phyloP scores from a whole-genome alignment of 2,329 filamentous ascomycete species.

The Davidsoniella virescens region DNA sequence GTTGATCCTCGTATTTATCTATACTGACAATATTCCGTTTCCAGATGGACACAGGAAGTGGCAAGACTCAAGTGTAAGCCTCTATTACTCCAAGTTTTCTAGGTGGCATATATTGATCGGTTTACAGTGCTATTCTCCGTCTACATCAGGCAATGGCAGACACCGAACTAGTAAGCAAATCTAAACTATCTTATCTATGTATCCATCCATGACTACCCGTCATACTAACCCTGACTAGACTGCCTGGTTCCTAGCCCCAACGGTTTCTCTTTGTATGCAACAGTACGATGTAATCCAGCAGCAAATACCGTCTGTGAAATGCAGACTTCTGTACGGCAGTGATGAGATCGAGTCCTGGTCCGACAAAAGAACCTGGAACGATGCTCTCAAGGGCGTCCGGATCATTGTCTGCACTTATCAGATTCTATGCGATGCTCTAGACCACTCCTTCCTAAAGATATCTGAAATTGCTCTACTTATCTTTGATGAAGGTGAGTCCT shows the following conservation, averaged over 20 bases:
- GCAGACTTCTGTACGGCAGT: slow-evolving; percentile 47
- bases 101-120: background rate
- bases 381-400: slow-evolving; percentile 43
- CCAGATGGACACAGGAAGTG: slow-evolving; percentile 67
- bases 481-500: slow-evolving; percentile 61
- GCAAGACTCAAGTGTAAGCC: slow-evolving; percentile 60
- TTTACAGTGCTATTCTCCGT: slow-evolving; percentile 6
- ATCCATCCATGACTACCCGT: background rate
- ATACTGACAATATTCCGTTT: background rate
- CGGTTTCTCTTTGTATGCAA: slow-evolving; percentile 49
- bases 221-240: slow-evolving; percentile 26
- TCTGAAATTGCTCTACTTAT: slow-evolving; percentile 49
- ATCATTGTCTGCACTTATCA: slow-evolving; percentile 68
- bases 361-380: slow-evolving; percentile 48
- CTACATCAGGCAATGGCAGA: slow-evolving; percentile 2
- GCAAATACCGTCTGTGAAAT: slow-evolving; percentile 42
- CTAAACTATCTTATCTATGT: background rate
- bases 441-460: slow-evolving; percentile 57
- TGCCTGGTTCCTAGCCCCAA: slow-evolving; percentile 61
- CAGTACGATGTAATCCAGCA: slow-evolving; percentile 43
- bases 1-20: background rate
- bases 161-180: background rate
- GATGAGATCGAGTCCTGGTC: slow-evolving; percentile 63
- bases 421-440: slow-evolving; percentile 56
- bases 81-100: background rate